Conservation (phyloP, 192 early-diverging fungal species). For the Dispira simplex region DNA sequence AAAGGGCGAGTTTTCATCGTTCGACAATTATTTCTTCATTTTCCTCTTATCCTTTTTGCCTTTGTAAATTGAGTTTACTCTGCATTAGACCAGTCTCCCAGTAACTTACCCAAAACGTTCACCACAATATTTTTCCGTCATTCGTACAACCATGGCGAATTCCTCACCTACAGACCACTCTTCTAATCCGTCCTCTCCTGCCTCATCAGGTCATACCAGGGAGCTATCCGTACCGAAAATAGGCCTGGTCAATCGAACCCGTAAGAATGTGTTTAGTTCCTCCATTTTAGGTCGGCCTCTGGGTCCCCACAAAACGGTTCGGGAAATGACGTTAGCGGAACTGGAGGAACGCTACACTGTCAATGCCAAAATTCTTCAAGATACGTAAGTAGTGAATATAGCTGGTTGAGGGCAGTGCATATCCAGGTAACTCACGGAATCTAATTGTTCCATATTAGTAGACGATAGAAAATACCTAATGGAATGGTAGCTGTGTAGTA, state of each 20-base stretch:
- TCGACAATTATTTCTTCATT: too few species aligned
- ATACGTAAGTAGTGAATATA: background rate
- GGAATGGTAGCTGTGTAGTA: background rate
- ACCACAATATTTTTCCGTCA: too few species aligned
- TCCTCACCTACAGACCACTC: too few species aligned
- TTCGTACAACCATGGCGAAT: too few species aligned
- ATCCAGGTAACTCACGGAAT: background rate
- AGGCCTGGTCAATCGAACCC: background rate
- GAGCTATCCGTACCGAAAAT: too few species aligned
- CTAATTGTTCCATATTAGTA: background rate
- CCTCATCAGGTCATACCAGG: too few species aligned
- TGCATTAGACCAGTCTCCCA: too few species aligned
- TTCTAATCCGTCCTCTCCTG: too few species aligned
- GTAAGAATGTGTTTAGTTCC: constrained; percentile 10
- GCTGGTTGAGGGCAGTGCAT: background rate
- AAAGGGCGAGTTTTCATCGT: too few species aligned
- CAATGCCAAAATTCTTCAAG: background rate
- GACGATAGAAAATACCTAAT: background rate
- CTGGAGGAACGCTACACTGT: background rate
- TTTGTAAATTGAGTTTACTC: too few species aligned
- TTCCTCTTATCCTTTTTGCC: too few species aligned
- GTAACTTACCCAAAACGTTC: too few species aligned
- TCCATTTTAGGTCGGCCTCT: background rate
- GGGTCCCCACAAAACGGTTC: background rate
- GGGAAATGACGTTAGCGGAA: background rate